Conservation (phyloP, 176 grass and related monocot species). For the Bonia amplexicaulis region DNA sequence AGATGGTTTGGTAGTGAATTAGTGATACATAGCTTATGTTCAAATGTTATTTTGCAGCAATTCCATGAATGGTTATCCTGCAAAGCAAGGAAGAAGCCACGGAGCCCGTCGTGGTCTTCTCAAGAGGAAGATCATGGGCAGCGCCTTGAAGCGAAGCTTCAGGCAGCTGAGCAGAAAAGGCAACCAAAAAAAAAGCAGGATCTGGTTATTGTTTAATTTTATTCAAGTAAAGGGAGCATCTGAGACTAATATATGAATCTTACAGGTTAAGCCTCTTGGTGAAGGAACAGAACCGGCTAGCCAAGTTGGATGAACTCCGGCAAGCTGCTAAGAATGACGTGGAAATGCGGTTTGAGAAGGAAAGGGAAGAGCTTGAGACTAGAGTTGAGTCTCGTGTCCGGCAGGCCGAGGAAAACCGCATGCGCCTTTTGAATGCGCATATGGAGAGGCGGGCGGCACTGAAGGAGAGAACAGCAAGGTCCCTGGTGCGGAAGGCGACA, state of each 20-base stretch:
- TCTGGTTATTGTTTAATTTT: neutral
- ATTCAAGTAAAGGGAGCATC: neutral
- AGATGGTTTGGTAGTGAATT: neutral
- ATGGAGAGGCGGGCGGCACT: constrained; percentile 62
- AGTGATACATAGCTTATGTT: neutral
- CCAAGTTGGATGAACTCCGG: constrained; percentile 77
- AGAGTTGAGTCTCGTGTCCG: constrained; percentile 85
- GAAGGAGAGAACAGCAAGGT: constrained; percentile 75
- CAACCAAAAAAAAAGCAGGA: neutral
- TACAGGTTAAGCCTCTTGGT: constrained; percentile 68
- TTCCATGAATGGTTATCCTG: constrained; percentile 88
- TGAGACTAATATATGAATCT: constrained; percentile 4
- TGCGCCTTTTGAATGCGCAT: constrained; percentile 59
- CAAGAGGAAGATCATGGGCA: constrained; percentile 91
- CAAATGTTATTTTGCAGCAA: constrained; percentile 62
- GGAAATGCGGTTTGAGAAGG: constrained; percentile 80
- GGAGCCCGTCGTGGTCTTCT: constrained; percentile 95
- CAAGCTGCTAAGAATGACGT: constrained; percentile 82
- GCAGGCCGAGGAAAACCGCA: constrained; percentile 81
- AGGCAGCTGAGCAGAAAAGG: constrained; percentile 96
- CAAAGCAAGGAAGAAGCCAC: constrained; percentile 91
- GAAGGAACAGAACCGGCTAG: constrained; percentile 69
- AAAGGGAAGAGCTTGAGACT: constrained; percentile 79
- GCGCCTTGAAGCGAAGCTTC: constrained; percentile 82
- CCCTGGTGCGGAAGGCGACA: constrained; percentile 52